Evolutionary conservation across 1,139 yeast species (phyloP).

Genomic region (Candida pseudoviswanathii): DNA sequence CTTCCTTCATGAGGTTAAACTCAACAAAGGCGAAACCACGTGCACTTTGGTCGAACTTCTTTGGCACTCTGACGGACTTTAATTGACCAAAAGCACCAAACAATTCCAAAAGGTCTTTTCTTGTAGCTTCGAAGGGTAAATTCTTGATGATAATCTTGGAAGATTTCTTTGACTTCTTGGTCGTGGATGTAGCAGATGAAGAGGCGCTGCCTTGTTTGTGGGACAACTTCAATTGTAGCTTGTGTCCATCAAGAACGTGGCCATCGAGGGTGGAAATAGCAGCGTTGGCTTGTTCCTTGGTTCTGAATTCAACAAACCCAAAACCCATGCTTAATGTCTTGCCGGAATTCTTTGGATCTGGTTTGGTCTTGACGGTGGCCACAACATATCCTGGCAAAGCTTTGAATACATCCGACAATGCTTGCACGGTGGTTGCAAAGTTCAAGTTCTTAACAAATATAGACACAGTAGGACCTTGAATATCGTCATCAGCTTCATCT

Average conservation of each 20-base stretch:
- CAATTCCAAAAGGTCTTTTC: slow-evolving; percentile 86
- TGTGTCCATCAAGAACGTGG: slow-evolving; percentile 83
- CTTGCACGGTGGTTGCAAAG: slow-evolving; percentile 69
- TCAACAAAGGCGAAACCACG: slow-evolving; percentile 99
- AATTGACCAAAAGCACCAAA: slow-evolving; percentile 94
- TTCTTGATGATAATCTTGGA: slow-evolving; percentile 91
- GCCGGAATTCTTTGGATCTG: slow-evolving; percentile 76
- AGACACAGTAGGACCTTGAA: slow-evolving; percentile 77
- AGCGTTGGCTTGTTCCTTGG: slow-evolving; percentile 73
- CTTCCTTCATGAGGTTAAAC: slow-evolving; percentile 84
- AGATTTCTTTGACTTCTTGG: slow-evolving; percentile 43
- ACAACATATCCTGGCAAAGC: slow-evolving; percentile 76
- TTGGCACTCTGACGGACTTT: slow-evolving; percentile 93
- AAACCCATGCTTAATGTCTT: slow-evolving; percentile 88
- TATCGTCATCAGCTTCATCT: slow-evolving; percentile 41
- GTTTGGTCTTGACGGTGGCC: slow-evolving; percentile 84
- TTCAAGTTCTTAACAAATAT: slow-evolving; percentile 90
- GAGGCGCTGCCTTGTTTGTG: slow-evolving; percentile 55
- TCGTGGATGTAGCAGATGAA: slow-evolving; percentile 22
- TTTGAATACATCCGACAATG: slow-evolving; percentile 63
- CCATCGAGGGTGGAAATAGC: slow-evolving; percentile 81
- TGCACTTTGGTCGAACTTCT: slow-evolving; percentile 91
- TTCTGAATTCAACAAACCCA: slow-evolving; percentile 89
- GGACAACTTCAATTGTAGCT: slow-evolving; percentile 83
- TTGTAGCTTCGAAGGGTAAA: slow-evolving; percentile 93